Percentiles rank a stretch among this genome's conserved stretches.
Evolutionary conservation across 768 basidiomycete genomes (phyloP).

Genomic region (Sarcodon sp.): DNA sequence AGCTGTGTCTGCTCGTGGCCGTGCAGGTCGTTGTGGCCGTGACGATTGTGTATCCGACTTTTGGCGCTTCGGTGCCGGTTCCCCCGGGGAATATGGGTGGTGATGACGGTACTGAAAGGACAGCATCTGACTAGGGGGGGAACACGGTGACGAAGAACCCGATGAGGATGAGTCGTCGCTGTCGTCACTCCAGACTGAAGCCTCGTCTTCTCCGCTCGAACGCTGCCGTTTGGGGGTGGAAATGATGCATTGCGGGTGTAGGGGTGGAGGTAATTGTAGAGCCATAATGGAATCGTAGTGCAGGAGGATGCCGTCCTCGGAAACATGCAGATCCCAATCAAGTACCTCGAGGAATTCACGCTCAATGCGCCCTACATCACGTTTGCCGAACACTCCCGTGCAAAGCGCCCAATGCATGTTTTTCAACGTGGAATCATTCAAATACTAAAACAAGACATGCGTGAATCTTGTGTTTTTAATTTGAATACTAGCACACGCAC

Average conservation of each 20-base stretch:
- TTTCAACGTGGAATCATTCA: not conserved
- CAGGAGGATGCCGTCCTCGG: slow-evolving; percentile 10
- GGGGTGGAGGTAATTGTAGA: not conserved
- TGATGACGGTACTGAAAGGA: not conserved
- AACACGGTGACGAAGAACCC: not conserved
- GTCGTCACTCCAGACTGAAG: not conserved
- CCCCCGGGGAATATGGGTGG: not conserved
- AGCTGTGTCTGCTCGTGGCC: not conserved
- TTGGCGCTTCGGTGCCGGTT: not conserved
- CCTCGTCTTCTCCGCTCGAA: not conserved
- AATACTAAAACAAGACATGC: not conserved
- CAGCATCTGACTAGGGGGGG: not conserved
- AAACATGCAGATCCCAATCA: slow-evolving; percentile 13
- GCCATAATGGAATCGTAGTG: slow-evolving; percentile 3
- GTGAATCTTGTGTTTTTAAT: not conserved
- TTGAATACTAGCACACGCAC: slow-evolving; percentile 21
- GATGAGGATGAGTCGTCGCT: not conserved
- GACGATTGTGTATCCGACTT: not conserved
- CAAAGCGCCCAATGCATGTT: slow-evolving; percentile 20
- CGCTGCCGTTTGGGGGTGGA: not conserved
- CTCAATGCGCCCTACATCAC: slow-evolving; percentile 16
- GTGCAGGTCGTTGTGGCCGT: not conserved
- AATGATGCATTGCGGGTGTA: not conserved
- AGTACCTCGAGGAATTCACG: slow-evolving; percentile 16
- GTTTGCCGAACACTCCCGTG: slow-evolving; percentile 9